Conservation (phyloP, 176 grass and related monocot species). For the Poa annua region DNA sequence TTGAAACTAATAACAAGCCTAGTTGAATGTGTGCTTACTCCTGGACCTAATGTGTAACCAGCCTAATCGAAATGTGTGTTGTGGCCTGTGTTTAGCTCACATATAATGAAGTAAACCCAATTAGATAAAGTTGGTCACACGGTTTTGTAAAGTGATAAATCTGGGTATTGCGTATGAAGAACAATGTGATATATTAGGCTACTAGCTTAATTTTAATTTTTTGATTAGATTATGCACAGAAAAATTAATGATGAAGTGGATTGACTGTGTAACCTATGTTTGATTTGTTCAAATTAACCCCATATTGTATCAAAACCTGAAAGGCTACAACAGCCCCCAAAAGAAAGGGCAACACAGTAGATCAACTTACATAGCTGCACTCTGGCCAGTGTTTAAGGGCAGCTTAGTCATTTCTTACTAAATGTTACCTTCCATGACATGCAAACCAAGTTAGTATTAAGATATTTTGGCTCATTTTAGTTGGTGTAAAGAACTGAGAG, state of each 20-base stretch:
- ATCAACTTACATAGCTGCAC: neutral
- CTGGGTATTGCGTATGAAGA: neutral
- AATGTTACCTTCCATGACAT: neutral
- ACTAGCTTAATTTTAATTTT: neutral
- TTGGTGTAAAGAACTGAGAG: neutral
- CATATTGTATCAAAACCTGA: neutral
- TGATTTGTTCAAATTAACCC: neutral
- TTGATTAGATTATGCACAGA: neutral
- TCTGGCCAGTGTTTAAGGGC: neutral
- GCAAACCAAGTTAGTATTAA: slow-evolving; percentile 25
- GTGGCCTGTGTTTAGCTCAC: neutral
- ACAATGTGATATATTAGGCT: neutral
- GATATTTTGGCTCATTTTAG: neutral
- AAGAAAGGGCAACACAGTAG: neutral
- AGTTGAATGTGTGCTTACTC: neutral
- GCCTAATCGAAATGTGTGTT: neutral
- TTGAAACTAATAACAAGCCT: neutral
- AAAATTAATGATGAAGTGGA: neutral
- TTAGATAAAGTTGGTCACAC: neutral
- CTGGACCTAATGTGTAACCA: neutral
- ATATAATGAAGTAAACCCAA: neutral
- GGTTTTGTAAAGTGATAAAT: neutral
- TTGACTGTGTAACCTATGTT: neutral
- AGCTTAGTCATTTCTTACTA: neutral
- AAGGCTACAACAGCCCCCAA: neutral